Evolutionary conservation across 1,139 yeast species (phyloP), one percentile per base, ranked within the genome.

Genomic region (Chernovozyma aurita): DNA sequence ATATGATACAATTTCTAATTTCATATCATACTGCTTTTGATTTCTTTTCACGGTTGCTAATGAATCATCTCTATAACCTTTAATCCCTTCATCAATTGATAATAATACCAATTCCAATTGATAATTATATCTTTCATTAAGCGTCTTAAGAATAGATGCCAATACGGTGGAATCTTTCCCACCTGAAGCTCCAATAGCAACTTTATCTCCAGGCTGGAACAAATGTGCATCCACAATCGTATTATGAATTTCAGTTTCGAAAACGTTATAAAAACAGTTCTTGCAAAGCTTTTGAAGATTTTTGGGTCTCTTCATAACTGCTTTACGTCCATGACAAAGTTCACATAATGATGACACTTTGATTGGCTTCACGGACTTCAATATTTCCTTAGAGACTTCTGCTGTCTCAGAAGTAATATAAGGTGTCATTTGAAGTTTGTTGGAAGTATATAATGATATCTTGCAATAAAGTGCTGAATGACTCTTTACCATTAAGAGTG

Each of bases 171-270:
- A 87, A 55, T 94, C 99, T 52, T 94, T 94, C 34, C 99, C 99
- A 18, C 99, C 99, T 1, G 96, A 86, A 0, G 98, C 98, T 12
- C 99, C 98, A 20, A 94, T 90, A 13, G 97, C 98, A 2, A 94
- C 92, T 27, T 66, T 73, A 53, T 94, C 98, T 13, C 97, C 97
- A 1, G 66, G 70, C 24, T 76, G 57, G 51, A 94, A 94, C 32
- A 94, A 70, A 1, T 77, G 66, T 37, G 85, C 81, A 32, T 76
- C 70, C 9, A 71, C 66, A 36, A 94, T 90, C 4, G 98, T 92
- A 49, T 88, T 76, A 65, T 94, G 98, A 44, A 94, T 85, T 55
- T 94, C 99, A 0, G 95, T 85, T 59, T 94, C 99, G 59, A 94
- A 92, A 3, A 88, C 95, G 43, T 77, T 71, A 53, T 72, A 92